Conservation (phyloP, 2,329 filamentous ascomycete genomes). For the Dissoconium aciculare region DNA sequence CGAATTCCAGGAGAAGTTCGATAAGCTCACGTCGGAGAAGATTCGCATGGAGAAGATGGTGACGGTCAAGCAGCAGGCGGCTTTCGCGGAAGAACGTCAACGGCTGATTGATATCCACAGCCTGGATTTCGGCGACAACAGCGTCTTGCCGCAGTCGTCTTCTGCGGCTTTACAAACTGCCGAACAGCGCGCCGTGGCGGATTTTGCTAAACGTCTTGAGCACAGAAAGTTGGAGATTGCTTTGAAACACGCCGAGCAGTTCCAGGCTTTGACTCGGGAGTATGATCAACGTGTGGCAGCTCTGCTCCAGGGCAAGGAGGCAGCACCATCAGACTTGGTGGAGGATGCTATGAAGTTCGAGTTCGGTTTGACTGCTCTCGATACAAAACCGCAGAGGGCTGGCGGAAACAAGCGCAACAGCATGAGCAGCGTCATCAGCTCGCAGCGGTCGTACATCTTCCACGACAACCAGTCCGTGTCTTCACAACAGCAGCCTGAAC, state of each 20-base stretch:
- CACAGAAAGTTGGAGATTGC: constrained; percentile 25
- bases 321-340: constrained; percentile 21
- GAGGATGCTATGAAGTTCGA: constrained; percentile 23
- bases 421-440: constrained; percentile 7
- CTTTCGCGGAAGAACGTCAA: constrained; percentile 21
- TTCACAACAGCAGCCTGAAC: constrained; percentile 1
- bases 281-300: constrained; percentile 22
- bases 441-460: not conserved
- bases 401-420: constrained; percentile 15
- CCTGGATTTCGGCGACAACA: constrained; percentile 12
- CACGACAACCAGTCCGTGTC: constrained; percentile 8
- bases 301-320: constrained; percentile 17
- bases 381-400: constrained; percentile 14
- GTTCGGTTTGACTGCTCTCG: constrained; percentile 17
- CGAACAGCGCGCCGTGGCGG: constrained; percentile 21
- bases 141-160: constrained; percentile 12
- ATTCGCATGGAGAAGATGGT: constrained; percentile 20
- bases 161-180: constrained; percentile 17
- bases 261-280: constrained; percentile 21
- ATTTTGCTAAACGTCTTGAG: constrained; percentile 21
- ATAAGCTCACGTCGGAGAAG: constrained; percentile 19
- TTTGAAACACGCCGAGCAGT: constrained; percentile 22
- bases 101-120: constrained; percentile 17
- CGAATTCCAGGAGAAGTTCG: constrained; percentile 23
- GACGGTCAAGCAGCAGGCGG: constrained; percentile 17